Evolutionary conservation across 352 stramenopile species (phyloP).

Genomic region (Pythium dissotocum): DNA sequence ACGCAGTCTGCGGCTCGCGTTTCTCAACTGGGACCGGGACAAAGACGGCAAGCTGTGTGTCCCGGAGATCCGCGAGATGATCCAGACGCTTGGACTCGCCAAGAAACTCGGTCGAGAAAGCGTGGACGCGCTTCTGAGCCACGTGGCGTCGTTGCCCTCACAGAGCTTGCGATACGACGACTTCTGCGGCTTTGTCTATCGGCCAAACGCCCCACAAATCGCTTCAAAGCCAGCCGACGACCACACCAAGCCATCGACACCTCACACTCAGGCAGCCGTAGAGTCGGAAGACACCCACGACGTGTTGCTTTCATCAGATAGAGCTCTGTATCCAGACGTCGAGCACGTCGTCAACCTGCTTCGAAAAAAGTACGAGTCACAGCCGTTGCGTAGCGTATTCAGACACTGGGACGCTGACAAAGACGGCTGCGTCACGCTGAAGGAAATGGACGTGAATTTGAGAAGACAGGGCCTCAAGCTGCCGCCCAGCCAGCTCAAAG

Average conservation of each 20-base stretch:
- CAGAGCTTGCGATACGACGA: constrained; percentile 49
- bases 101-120: constrained; percentile 38
- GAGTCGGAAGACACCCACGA: constrained; percentile 10
- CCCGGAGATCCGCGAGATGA: constrained; percentile 46
- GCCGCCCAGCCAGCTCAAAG: constrained; percentile 33
- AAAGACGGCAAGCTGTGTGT: constrained; percentile 48
- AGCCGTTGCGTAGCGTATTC: constrained; percentile 46
- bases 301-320: constrained; percentile 11
- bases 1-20: constrained; percentile 49
- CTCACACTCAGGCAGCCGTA: not conserved
- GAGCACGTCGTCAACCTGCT: constrained; percentile 44
- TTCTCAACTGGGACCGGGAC: constrained; percentile 60
- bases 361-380: constrained; percentile 49
- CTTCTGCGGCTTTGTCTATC: constrained; percentile 44
- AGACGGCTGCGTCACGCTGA: constrained; percentile 44
- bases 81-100: constrained; percentile 39
- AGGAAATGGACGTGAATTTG: constrained; percentile 50
- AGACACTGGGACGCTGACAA: constrained; percentile 64
- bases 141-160: constrained; percentile 34
- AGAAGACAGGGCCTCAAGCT: constrained; percentile 44
- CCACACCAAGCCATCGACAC: not conserved
- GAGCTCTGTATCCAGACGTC: constrained; percentile 35
- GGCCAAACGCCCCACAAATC: not conserved
- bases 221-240: not conserved
- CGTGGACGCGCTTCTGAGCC: constrained; percentile 39